Evolutionary conservation across 176 grass and related monocot species (phyloP).

Genomic region (Guadua angustifolia): DNA sequence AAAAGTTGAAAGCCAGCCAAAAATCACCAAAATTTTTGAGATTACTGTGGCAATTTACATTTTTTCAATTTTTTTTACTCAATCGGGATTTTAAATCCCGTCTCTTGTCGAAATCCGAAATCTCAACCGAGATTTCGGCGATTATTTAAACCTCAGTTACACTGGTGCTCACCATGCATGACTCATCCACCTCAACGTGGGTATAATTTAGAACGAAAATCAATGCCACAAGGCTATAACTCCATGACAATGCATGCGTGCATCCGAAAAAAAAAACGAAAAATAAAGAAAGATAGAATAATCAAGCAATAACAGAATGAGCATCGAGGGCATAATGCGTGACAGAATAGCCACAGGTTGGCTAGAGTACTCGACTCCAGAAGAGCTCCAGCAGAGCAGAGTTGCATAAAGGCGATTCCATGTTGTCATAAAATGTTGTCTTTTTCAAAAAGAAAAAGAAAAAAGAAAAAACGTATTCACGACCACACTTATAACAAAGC

Average conservation of each 20-base stretch:
- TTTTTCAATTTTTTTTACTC: no score
- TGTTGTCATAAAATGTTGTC: slow-evolving; percentile 3
- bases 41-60: no score
- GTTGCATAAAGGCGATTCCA: slow-evolving; percentile 33
- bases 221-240: background rate
- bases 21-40: no score
- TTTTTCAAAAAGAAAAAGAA: background rate
- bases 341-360: slow-evolving; percentile 40
- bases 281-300: background rate
- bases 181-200: no score
- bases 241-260: background rate
- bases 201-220: no score
- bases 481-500: background rate
- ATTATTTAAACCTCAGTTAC: no score
- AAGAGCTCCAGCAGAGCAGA: slow-evolving; percentile 19
- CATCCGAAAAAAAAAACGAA: background rate
- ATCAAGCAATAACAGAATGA: background rate
- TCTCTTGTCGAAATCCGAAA: no score
- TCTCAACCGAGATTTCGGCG: no score
- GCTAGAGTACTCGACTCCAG: slow-evolving; percentile 28
- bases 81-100: no score
- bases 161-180: no score
- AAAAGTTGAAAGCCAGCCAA: no score
- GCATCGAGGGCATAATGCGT: slow-evolving; percentile 4
- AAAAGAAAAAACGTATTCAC: background rate